phyloP scores from a whole-genome alignment of 768 basidiomycete genomes.

The Candolleomyces eurysporus region DNA sequence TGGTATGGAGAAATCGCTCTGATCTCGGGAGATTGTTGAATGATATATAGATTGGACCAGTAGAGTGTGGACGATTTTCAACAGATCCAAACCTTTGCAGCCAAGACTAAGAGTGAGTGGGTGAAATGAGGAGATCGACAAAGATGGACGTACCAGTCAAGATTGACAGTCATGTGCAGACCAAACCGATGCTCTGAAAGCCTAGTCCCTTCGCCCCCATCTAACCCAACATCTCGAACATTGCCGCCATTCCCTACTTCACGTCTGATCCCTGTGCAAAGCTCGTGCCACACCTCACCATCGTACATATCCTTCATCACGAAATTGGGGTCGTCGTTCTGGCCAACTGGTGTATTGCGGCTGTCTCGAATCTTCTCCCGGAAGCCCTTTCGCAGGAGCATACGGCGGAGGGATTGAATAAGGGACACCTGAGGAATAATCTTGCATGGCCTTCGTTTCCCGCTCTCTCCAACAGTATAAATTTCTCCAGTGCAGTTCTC shows the following conservation, averaged over 20 bases:
- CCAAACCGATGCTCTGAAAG: not conserved
- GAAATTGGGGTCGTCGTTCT: constrained; percentile 19
- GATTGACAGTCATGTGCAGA: not conserved
- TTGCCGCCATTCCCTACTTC: not conserved
- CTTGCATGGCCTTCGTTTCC: constrained; percentile 7
- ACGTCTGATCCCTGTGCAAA: constrained; percentile 12
- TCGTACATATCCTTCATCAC: constrained; percentile 23
- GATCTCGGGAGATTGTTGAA: constrained; percentile 21
- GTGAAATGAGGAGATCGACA: constrained; percentile 14
- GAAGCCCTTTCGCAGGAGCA: constrained; percentile 16
- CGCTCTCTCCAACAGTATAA: constrained; percentile 4
- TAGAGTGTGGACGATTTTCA: constrained; percentile 21
- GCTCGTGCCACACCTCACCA: constrained; percentile 16
- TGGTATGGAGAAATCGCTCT: constrained; percentile 17
- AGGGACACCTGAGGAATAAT: constrained; percentile 19
- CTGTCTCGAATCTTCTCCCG: constrained; percentile 11
- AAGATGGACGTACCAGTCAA: constrained; percentile 7
- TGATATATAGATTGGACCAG: constrained; percentile 20
- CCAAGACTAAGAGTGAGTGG: no score
- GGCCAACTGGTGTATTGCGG: constrained; percentile 1
- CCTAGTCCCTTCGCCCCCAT: not conserved
- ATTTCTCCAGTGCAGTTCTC: constrained; percentile 13
- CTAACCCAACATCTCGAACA: not conserved
- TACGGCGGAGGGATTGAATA: constrained; percentile 18
- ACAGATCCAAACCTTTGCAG: constrained; percentile 23